A percentile compares a stretch with the other conserved stretches of the same genome.
Evolutionary conservation across 2,329 filamentous ascomycete species (phyloP).

Genomic region (Neospermospora avenae): DNA sequence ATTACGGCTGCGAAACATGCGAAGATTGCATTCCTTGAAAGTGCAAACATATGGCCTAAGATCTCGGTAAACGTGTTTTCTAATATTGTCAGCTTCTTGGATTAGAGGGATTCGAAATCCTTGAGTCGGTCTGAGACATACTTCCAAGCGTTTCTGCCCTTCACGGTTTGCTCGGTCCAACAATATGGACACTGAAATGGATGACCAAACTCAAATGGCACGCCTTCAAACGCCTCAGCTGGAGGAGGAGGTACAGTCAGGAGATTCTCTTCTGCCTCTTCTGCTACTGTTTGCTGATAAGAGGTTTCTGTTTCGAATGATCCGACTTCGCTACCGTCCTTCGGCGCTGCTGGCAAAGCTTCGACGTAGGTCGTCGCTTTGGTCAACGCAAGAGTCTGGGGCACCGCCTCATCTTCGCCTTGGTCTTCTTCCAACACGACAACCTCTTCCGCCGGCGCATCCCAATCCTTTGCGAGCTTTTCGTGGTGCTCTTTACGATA

Average conservation of each 20-base stretch:
- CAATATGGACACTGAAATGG: slow-evolving; percentile 28
- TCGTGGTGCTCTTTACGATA: slow-evolving; percentile 33
- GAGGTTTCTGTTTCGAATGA: slow-evolving; percentile 28
- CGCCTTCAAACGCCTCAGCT: slow-evolving; percentile 21
- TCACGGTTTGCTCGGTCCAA: slow-evolving; percentile 24
- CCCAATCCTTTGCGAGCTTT: slow-evolving; percentile 23
- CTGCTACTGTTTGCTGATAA: slow-evolving; percentile 23
- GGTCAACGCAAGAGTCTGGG: slow-evolving; percentile 21
- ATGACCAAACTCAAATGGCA: slow-evolving; percentile 26
- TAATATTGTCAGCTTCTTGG: slow-evolving; percentile 9
- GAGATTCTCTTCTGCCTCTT: slow-evolving; percentile 1
- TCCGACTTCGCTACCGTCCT: slow-evolving; percentile 11
- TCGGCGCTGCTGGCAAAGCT: not conserved
- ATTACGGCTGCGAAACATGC: slow-evolving; percentile 31
- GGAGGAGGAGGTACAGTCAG: slow-evolving; percentile 23
- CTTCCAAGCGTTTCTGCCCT: slow-evolving; percentile 25
- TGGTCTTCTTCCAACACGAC: slow-evolving; percentile 11
- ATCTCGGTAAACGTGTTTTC: slow-evolving; percentile 36
- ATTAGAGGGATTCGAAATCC: no score
- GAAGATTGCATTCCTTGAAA: slow-evolving; percentile 32
- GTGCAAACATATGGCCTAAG: slow-evolving; percentile 38
- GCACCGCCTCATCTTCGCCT: not conserved
- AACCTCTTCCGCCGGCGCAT: not conserved
- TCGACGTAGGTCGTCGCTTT: slow-evolving; percentile 28
- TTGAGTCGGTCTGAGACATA: no score